These are phyloP conservation scores for Garcia nutans DNA, from an alignment of 345 rosid species.

Conservation along the genomic window DNA sequence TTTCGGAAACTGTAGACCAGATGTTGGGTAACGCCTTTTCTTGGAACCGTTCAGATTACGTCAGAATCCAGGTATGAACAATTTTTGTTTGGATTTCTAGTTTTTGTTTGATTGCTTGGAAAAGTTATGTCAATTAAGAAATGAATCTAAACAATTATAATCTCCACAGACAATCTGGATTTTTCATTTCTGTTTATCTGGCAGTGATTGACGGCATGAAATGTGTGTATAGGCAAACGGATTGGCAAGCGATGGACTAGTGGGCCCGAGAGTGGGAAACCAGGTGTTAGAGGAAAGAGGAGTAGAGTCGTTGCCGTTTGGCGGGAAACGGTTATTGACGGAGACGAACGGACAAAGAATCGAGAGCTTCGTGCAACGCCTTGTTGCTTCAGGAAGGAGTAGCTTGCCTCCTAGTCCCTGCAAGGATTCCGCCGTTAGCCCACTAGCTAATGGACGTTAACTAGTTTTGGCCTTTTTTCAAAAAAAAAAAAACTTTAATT, in stretches of 20 bases:
- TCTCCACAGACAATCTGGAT: not conserved
- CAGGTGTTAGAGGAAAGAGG: conserved; percentile 73
- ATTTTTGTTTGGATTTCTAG: not conserved
- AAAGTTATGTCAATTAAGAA: not conserved
- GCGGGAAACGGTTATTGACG: conserved; percentile 76
- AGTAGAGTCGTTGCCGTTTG: conserved; percentile 84
- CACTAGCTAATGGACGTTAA: conserved; percentile 67
- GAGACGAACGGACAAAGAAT: conserved; percentile 88
- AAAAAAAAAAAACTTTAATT: not conserved
- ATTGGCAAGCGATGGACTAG: conserved; percentile 39
- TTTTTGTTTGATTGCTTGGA: conserved; percentile 24
- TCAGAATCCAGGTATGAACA: conserved; percentile 79
- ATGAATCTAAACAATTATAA: too few relatives aligned
- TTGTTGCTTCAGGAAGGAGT: conserved; percentile 69
- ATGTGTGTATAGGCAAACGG: conserved; percentile 57
- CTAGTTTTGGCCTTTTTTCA: not conserved
- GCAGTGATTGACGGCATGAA: conserved; percentile 24
- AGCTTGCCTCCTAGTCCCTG: conserved; percentile 87
- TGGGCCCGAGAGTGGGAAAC: conserved; percentile 43
- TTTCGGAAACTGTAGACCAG: conserved; percentile 91
- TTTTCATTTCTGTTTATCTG: not conserved
- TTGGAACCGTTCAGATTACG: conserved; percentile 88
- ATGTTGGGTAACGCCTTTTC: conserved; percentile 94
- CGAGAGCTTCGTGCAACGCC: conserved; percentile 68
- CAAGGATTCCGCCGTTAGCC: conserved; percentile 68